Conservation (phyloP, 768 basidiomycete species). For the Omphalotus guepiniiformis region DNA sequence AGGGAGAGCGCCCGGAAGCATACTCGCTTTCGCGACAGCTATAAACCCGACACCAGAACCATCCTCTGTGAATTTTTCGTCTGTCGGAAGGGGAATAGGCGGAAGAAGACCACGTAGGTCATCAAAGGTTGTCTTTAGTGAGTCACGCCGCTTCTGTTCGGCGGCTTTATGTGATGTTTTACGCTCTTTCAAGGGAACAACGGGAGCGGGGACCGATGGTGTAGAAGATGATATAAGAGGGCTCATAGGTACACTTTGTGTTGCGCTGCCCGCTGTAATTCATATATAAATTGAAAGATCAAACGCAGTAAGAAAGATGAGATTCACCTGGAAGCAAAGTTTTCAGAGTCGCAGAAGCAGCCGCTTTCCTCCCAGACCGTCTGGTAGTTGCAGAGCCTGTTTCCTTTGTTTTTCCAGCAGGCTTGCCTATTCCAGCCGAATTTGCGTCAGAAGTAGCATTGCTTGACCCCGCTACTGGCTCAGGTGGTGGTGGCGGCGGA, state of each 20-base stretch:
- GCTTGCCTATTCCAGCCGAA: constrained; percentile 19
- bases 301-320: no score
- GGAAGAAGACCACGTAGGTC: constrained; percentile 81
- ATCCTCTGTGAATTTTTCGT: constrained; percentile 21
- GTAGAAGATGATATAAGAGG: neutral
- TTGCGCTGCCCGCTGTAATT: neutral
- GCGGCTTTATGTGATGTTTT: constrained; percentile 93
- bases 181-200: constrained; percentile 41
- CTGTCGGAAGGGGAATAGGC: constrained; percentile 79
- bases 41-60: constrained; percentile 4
- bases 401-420: neutral
- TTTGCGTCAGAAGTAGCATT: no score
- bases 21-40: constrained; percentile 31
- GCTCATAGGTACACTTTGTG: neutral
- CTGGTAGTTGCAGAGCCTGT: neutral
- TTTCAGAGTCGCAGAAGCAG: neutral
- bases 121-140: constrained; percentile 91
- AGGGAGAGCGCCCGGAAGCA: constrained; percentile 84
- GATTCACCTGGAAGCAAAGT: no score
- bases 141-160: constrained; percentile 96
- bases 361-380: neutral
- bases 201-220: constrained; percentile 9
- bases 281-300: neutral
- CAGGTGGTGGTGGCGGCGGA: no score
- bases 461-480: no score